Base-by-base conservation (phyloP, 2,329 filamentous ascomycete genomes). In the Xylariaceae sp. region DNA sequence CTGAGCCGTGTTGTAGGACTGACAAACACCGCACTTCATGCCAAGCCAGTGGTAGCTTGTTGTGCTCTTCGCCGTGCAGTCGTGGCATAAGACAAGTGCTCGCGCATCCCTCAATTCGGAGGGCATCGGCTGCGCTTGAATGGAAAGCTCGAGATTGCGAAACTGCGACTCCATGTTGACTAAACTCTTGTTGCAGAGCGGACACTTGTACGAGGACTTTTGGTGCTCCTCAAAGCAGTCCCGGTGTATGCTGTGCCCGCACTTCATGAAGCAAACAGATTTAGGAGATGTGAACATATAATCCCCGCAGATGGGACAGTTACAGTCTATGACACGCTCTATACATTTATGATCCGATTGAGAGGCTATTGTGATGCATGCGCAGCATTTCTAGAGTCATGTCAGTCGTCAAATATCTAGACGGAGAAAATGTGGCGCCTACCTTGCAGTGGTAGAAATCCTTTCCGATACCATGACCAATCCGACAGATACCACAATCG, bases 361-460 rank as follows among this genome's bases (percentile, higher is more conserved):
- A 59, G 92, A 90, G 2, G 88, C 86, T 65, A 97, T 96, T 6
- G 90, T 89, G 69, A 97, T 94, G 76, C 94, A 99, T 30, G 95
- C 92, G 68, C 90, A 90, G 75, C 94, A 99, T 67, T 86, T 92
- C 88, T 92, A 64, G 48, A 15, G 2, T 18, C 4, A 23, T 13
- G 41, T 63, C 11, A 61, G 57, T 56, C 18, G 37, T 55, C n/a
- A 2, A 39, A 9, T 39, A 15, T 6, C 15, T 34, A 35, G 18
- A 4, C 30, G 23, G 37, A 10, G 23, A 35, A 15, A 35, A 5
- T 53, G 51, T 51, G n/a, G 49, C 30, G 13, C 59, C 57, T 77
- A 93, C 91, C 84, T 96, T 95, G 88, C 94, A 99, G 74, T 99
- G 94, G 70, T 95, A 92, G 72, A 96, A 99, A 72, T 99, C 94